Evolutionary conservation across 2,329 filamentous ascomycete genomes (phyloP), one percentile per base, ranked within the genome.

Genomic region (Pestalotiopsis fici): DNA sequence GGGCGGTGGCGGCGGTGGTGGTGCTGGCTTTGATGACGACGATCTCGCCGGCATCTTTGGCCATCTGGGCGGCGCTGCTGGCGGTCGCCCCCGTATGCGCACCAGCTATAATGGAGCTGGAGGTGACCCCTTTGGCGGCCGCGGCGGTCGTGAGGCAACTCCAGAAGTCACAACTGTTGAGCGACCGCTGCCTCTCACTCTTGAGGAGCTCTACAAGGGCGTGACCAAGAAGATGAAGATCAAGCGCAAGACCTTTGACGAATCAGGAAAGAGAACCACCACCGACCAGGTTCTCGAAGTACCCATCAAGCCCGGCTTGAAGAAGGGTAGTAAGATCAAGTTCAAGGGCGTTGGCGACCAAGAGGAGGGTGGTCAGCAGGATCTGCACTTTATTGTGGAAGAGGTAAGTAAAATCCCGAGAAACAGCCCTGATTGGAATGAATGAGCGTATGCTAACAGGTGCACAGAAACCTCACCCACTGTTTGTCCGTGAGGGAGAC

Each of bases 321-420:
- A 98, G 83, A 95, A 97, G 74, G 96, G 96, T 35, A 97, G 93
- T 76, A 99, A 98, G 86, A 97, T 99, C 81, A 98, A 98, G 82
- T 99, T 97, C 78, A 93, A 93, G 76, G 94, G 95, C 55, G 95
- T 99, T n/a, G 96, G 96, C 12, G 96, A 99, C 80, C 95, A 98
- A 79, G 94, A 97, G 69, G 96, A 98, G 77, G 96, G 96, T 55
- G 95, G 95, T 15, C 93, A 94, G 68, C 96, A 99, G 79, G 96
- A 99, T 80, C 81, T 99, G 64, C 95, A 98, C 79, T 97, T 99
- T 75, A 91, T 99, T 67, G 88, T 99, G 25, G 92, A 94, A 80
- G 95, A 98, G 91, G 94, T 95, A 88, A 85, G 90, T n/a, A n/a
- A n/a, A n/a, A n/a, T n/a, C n/a, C n/a, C n/a, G n/a, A n/a, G 43